Conservation (phyloP, 2,329 filamentous ascomycete genomes). For the Aspergillus sp. region DNA sequence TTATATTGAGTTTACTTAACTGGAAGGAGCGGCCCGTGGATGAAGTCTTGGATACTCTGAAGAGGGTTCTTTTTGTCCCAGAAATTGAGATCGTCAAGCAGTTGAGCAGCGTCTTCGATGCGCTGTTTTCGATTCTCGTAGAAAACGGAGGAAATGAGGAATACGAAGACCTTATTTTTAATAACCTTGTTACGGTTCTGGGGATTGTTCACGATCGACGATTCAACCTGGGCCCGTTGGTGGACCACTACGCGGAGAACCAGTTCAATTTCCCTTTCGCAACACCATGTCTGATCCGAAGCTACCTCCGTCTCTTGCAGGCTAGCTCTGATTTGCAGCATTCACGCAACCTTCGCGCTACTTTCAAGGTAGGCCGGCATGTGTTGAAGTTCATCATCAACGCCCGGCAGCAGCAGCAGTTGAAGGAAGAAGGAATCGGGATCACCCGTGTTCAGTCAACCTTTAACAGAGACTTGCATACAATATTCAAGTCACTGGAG, state of each 20-base stretch:
- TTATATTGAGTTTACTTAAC: constrained; percentile 76
- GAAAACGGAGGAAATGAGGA: constrained; percentile 90
- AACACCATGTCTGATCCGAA: constrained; percentile 81
- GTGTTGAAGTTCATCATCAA: constrained; percentile 94
- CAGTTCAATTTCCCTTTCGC: constrained; percentile 93
- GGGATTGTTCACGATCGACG: constrained; percentile 92
- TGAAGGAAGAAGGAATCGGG: constrained; percentile 84
- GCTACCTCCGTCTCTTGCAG: constrained; percentile 78
- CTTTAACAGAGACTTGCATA: constrained; percentile 80
- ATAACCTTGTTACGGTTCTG: constrained; percentile 81
- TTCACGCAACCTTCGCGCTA: constrained; percentile 80
- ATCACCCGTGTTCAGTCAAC: constrained; percentile 70
- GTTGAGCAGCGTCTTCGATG: constrained; percentile 82
- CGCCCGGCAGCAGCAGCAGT: constrained; percentile 78
- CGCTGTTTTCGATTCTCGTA: constrained; percentile 86
- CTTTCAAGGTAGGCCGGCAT: constrained; percentile 91
- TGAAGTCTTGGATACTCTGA: constrained; percentile 71
- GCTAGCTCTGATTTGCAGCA: constrained; percentile 81
- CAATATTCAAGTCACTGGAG: constrained; percentile 87
- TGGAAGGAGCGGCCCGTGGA: constrained; percentile 77
- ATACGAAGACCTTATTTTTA: constrained; percentile 90
- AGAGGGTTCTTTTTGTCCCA: constrained; percentile 85
- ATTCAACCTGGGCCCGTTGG: constrained; percentile 86
- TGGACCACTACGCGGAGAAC: constrained; percentile 85
- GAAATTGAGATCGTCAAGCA: constrained; percentile 98